Conservation (phyloP, 2,329 filamentous ascomycete genomes). For the Fonsecaea pugnacius region DNA sequence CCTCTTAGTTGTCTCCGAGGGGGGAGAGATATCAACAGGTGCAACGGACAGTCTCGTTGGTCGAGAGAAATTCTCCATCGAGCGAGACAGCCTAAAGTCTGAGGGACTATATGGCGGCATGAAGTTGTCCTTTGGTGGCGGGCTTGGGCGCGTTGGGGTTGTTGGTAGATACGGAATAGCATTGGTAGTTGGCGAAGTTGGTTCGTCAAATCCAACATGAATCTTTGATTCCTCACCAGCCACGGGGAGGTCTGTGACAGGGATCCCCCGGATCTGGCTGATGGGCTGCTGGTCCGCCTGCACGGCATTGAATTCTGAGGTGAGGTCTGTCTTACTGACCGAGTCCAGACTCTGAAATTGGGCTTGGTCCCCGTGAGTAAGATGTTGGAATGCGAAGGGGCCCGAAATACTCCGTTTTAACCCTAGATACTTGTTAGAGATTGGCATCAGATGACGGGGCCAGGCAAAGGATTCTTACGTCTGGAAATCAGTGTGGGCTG, state of each 20-base stretch:
- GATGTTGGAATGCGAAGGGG: slow-evolving; percentile 68
- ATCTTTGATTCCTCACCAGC: slow-evolving; percentile 9
- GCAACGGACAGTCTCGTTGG: slow-evolving; percentile 32
- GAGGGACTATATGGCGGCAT: slow-evolving; percentile 26
- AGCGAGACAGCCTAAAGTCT: slow-evolving; percentile 43
- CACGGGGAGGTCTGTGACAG: slow-evolving; percentile 41
- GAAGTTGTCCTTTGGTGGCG: slow-evolving; percentile 32
- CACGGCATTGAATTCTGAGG: slow-evolving; percentile 59
- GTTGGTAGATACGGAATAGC: slow-evolving; percentile 42
- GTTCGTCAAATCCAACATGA: slow-evolving; percentile 19
- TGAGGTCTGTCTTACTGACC: slow-evolving; percentile 57
- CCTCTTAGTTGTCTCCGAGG: slow-evolving; percentile 7
- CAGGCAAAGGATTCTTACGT: slow-evolving; percentile 19
- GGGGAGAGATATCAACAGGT: slow-evolving; percentile 23
- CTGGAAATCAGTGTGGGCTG: slow-evolving; percentile 25
- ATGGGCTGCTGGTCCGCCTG: slow-evolving; percentile 58
- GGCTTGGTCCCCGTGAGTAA: slow-evolving; percentile 62
- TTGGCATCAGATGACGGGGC: neutral
- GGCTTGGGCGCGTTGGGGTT: slow-evolving; percentile 38
- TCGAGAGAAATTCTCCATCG: slow-evolving; percentile 58
- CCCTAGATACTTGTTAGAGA: slow-evolving; percentile 42
- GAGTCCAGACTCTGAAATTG: slow-evolving; percentile 60
- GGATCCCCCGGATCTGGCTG: slow-evolving; percentile 57
- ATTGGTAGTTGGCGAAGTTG: slow-evolving; percentile 36
- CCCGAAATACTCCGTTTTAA: slow-evolving; percentile 61